phyloP scores from a whole-genome alignment of 768 basidiomycete species.

The Leccinum truebloodii region DNA sequence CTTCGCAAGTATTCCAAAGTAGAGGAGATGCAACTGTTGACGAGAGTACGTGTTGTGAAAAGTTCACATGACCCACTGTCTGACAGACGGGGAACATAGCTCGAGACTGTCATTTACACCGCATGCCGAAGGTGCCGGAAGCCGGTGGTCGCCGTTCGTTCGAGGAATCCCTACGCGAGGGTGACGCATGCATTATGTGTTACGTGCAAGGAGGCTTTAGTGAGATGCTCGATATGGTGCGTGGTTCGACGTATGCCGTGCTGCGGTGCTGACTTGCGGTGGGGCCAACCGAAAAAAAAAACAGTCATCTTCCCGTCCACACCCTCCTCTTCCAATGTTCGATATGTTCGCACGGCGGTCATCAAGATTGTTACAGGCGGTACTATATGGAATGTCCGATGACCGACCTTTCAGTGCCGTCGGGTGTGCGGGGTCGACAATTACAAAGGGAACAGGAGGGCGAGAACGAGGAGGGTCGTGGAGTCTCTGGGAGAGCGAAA shows the following conservation, averaged over 20 bases:
- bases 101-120: conserved; percentile 72
- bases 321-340: conserved; percentile 72
- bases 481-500: conserved; percentile 1
- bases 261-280: conserved; percentile 2
- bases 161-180: conserved; percentile 31
- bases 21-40: conserved; percentile 52
- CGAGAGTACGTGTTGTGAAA: conserved; percentile 44
- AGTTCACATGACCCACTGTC: not conserved
- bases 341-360: conserved; percentile 78
- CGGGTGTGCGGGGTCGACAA: conserved; percentile 24
- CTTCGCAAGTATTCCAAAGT: conserved; percentile 62
- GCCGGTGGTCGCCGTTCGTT: conserved; percentile 45
- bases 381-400: conserved; percentile 65
- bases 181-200: conserved; percentile 58
- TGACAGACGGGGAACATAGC: conserved; percentile 43
- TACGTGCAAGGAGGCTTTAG: conserved; percentile 50
- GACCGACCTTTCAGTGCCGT: conserved; percentile 39
- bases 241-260: conserved; percentile 19
- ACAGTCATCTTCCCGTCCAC: conserved; percentile 75
- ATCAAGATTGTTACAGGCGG: conserved; percentile 71
- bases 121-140: conserved; percentile 71
- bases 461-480: conserved; percentile 14
- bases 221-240: conserved; percentile 73
- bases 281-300: not conserved
- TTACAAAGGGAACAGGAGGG: conserved; percentile 20